Base-by-base conservation (phyloP, 768 basidiomycete genomes). In the Pisolithus albus region DNA sequence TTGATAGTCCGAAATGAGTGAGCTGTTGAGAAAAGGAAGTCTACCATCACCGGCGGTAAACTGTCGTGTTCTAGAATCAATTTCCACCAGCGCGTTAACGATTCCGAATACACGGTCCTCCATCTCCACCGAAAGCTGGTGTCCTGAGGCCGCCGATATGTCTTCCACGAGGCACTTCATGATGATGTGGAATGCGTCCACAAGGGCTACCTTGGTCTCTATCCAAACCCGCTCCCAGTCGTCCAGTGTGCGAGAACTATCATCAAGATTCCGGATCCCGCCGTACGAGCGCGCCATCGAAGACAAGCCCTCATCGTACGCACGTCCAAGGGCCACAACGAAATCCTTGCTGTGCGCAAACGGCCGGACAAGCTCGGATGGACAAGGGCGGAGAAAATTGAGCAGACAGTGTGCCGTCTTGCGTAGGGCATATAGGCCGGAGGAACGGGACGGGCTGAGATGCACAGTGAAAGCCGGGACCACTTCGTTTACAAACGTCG, bases 181-280 rank as follows among this genome's bases (percentile, higher is more conserved):
- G 30, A 87, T 60, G 46, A 81, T 62, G 55, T 89, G 86, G 64
- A 87, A 85, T 3, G 75, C 62, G 56, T 91, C 88, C 18, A 91
- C 66, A 23, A 89, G 67, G 19, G 80, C 78, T 7, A 86, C 82
- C 67, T 90, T 91, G 2, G 84, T 82, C 51, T 83, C 77, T 6
- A 89, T 71, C 79, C 84, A 86, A 43, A 86, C 73, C 13, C 70
- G 71, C 56, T 86, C 81, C 86, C 86, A 90, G 47, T 87, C 77
- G 55, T 83, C 81, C 15, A 73, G 64, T 5, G 70, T 62, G 50
- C 68, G 53, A 21, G 64, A 49, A 23, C 62, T 46, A 28, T 62
- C 49, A 24, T 62, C 49, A 24, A 61, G 55, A 26, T 60, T 52
- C 18, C 72, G 61, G 28, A 72, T 56, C 11, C 84, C 83, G 0